Evolutionary conservation across 495 filamentous ascomycete genomes (phyloP).

Genomic region (Xanthoparmelia taractica): DNA sequence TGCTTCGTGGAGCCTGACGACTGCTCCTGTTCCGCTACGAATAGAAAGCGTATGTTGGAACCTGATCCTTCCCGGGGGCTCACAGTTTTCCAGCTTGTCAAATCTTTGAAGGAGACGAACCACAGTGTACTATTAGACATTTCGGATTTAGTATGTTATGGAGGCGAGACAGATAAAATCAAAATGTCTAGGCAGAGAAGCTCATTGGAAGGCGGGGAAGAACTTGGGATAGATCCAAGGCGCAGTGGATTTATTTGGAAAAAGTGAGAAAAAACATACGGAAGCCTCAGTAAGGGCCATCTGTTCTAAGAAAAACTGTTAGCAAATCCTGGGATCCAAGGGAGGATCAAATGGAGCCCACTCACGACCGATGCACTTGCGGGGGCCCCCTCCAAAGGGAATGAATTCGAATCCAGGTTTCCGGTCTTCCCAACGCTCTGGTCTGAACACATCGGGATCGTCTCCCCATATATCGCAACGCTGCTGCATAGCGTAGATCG

Average conservation of each 20-base stretch:
- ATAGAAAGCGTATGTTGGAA: slow-evolving; percentile 4
- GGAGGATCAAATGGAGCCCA: background rate
- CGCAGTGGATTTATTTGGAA: background rate
- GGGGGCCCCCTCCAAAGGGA: slow-evolving; percentile 47
- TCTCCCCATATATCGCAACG: slow-evolving; percentile 47
- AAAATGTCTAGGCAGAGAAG: background rate
- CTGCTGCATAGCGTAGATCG: slow-evolving; percentile 43
- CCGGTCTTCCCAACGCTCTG: slow-evolving; percentile 46
- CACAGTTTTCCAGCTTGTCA: slow-evolving; percentile 31
- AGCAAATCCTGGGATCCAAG: background rate
- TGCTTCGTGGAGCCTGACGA: slow-evolving; percentile 10
- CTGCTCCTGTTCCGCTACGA: slow-evolving; percentile 9
- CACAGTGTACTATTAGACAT: slow-evolving; percentile 29
- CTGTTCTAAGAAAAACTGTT: slow-evolving; percentile 18
- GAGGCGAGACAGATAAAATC: background rate
- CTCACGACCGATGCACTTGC: slow-evolving; percentile 19
- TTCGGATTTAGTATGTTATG: background rate
- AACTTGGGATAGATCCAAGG: background rate
- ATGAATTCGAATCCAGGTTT: slow-evolving; percentile 44
- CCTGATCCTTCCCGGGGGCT: slow-evolving; percentile 6
- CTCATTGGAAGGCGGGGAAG: background rate
- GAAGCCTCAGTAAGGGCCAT: slow-evolving; percentile 38
- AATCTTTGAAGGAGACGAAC: slow-evolving; percentile 41
- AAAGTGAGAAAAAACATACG: background rate
- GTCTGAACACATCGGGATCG: slow-evolving; percentile 46